Evolutionary conservation across 2,329 filamentous ascomycete genomes (phyloP), one percentile per base, ranked within the genome.

Genomic region (Ceratocystis smalleyi): DNA sequence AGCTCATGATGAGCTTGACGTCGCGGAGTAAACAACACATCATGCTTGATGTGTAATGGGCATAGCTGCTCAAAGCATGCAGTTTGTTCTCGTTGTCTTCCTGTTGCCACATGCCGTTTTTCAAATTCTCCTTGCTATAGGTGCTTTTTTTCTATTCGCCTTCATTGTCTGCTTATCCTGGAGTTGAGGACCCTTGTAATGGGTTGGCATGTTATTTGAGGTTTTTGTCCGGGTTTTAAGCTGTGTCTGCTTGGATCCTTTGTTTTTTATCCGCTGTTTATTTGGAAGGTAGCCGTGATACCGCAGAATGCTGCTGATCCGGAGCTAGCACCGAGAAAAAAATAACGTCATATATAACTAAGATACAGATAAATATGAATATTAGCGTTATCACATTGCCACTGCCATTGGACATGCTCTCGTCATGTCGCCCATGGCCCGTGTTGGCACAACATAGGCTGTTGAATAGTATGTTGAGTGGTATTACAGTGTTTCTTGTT

Each of bases 1-100:
- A 68, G 86, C 85, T 70, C 90, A 96, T 72, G 94, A 99, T 74
- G 94, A 99, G 73, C 83, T 97, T 73, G 94, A 99, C 75, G 91
- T 94, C 72, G 92, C 91, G 71, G 94, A 97, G 77, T 86, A 78
- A 71, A 67, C 61, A 67, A 12, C 35, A 40, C 35, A 40, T 40
- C 35, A 40, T 40, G 35, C 4, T 12, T 40, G 35, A 12, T 15
- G 32, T 35, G 8, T 3, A 35, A 30, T 32, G 32, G 17, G n/a
- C 27, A 22, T 40, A 24, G 24, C 35, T 45, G 40, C 27, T 35
- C 8, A 30, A 32, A 47, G 60, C 35, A 15, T 61, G 19, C 49
- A 43, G 45, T 15, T 22, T 19, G 27, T 10, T 51, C 45, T 51
- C 1, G 35, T 1, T 40, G 35, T 15, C 35, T 40, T 40, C 35